phyloP scores from a whole-genome alignment of 345 rosid genomes.

The Lumnitzera racemosa region DNA sequence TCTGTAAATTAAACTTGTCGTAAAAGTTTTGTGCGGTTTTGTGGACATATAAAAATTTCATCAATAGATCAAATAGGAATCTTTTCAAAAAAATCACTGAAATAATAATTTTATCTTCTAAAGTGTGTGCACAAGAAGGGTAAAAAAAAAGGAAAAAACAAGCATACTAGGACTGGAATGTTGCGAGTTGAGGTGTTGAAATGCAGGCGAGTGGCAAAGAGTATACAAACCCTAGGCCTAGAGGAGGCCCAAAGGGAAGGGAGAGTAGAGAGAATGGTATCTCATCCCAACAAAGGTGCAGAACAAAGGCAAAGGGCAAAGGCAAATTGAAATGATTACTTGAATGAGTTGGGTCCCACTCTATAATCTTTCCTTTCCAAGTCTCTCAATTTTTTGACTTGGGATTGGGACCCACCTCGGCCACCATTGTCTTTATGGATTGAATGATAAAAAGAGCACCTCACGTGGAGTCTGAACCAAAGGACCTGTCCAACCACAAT shows the following conservation, averaged over 20 bases:
- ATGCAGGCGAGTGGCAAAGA: too few species aligned
- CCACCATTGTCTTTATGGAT: constrained; percentile 95
- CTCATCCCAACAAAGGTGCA: constrained; percentile 45
- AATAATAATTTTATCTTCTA: too few species aligned
- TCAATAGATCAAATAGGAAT: too few species aligned
- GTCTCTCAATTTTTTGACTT: constrained; percentile 35
- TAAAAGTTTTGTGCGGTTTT: too few species aligned
- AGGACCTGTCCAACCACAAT: constrained; percentile 41
- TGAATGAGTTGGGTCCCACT: constrained; percentile 57
- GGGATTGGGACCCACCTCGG: constrained; percentile 61
- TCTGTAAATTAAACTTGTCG: too few species aligned
- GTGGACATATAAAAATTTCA: too few species aligned
- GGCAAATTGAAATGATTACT: constrained; percentile 68
- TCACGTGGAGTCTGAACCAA: constrained; percentile 99
- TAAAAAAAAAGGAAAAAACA: too few species aligned
- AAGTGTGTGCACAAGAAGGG: too few species aligned
- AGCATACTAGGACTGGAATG: too few species aligned
- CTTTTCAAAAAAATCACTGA: too few species aligned
- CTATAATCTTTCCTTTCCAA: constrained; percentile 29
- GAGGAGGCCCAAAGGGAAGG: neutral
- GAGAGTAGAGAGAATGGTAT: constrained; percentile 16
- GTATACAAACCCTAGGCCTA: too few species aligned
- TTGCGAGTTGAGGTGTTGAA: too few species aligned
- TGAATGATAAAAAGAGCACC: constrained; percentile 98
- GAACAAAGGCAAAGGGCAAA: constrained; percentile 39